A percentile compares a stretch with the other conserved stretches of the same genome.
phyloP scores from a whole-genome alignment of 2,329 filamentous ascomycete genomes.

The Penicillium sp. region DNA sequence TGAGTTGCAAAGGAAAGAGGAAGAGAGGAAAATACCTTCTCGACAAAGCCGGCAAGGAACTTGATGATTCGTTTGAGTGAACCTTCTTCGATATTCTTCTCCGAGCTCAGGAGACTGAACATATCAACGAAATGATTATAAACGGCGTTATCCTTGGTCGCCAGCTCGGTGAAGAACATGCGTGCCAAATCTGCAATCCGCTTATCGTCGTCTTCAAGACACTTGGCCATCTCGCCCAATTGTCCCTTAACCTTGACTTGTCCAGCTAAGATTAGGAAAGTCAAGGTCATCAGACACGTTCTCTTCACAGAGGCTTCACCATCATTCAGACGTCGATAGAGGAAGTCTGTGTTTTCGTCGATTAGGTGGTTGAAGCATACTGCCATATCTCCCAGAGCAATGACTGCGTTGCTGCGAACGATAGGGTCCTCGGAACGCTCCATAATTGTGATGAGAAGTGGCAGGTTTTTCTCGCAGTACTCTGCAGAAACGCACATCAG shows the following conservation, averaged over 20 bases:
- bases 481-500: conserved; percentile 97
- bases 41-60: conserved; percentile 92
- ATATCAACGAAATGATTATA: conserved; percentile 99
- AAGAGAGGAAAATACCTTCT: conserved; percentile 68
- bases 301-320: conserved; percentile 85
- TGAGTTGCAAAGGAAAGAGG: neutral
- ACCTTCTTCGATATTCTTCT: conserved; percentile 76
- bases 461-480: conserved; percentile 90
- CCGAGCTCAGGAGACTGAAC: conserved; percentile 88
- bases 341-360: conserved; percentile 97
- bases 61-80: conserved; percentile 81
- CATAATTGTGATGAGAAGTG: conserved; percentile 94
- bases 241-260: conserved; percentile 99
- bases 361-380: conserved; percentile 99
- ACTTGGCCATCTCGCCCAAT: conserved; percentile 98
- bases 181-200: conserved; percentile 86
- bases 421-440: conserved; percentile 90
- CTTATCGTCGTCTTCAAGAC: conserved; percentile 92
- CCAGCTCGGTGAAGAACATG: conserved; percentile 98
- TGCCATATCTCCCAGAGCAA: conserved; percentile 96
- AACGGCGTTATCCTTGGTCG: conserved; percentile 96
- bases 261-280: conserved; percentile 92
- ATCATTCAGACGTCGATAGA: conserved; percentile 91
- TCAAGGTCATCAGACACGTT: conserved; percentile 96
- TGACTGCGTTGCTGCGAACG: conserved; percentile 91